A percentile compares a stretch with the other conserved stretches of the same genome.
These are phyloP conservation scores for Cardamine occulta DNA, from an alignment of 345 rosid species.

Conservation along the genomic window DNA sequence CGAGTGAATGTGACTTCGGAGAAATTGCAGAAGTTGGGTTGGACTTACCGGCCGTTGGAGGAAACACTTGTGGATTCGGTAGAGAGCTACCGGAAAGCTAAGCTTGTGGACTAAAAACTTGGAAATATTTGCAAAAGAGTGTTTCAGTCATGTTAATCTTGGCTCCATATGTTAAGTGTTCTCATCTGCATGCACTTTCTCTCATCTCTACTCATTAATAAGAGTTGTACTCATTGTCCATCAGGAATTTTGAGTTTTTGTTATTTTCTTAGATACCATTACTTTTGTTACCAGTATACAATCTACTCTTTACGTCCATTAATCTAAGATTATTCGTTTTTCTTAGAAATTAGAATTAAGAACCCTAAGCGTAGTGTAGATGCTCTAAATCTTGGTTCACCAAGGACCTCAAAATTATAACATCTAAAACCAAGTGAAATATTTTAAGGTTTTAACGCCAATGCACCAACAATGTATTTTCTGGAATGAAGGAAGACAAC, in stretches of 20 bases:
- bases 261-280: background rate
- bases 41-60: constrained; percentile 60
- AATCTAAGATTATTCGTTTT: background rate
- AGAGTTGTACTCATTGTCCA: background rate
- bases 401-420: background rate
- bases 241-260: background rate
- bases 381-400: background rate
- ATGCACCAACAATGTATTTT: background rate
- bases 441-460: no score
- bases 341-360: background rate
- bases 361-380: background rate
- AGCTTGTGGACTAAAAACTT: constrained; percentile 47
- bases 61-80: constrained; percentile 61
- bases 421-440: background rate
- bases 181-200: background rate
- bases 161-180: background rate
- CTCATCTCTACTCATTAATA: constrained; percentile 13
- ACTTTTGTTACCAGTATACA: background rate
- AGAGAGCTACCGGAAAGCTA: constrained; percentile 53
- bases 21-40: constrained; percentile 59
- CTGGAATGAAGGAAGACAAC: background rate
- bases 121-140: constrained; percentile 14
- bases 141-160: background rate
- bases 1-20: constrained; percentile 42
- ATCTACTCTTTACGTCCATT: background rate